These are phyloP conservation scores for Mycena vulgaris DNA, from an alignment of 768 basidiomycete species.

Conservation along the genomic window DNA sequence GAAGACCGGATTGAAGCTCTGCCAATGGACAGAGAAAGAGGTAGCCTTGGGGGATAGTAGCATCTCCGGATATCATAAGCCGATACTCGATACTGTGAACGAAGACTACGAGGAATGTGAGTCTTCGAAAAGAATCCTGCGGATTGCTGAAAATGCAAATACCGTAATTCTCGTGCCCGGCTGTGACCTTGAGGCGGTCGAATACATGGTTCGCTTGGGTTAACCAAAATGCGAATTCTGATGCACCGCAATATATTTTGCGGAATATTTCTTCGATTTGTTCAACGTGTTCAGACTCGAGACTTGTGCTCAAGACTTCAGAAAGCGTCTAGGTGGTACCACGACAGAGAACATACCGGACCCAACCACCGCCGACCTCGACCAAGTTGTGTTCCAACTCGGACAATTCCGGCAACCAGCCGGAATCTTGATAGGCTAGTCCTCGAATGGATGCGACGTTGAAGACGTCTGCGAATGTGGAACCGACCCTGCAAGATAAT, in stretches of 20 bases:
- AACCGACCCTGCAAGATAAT: background rate
- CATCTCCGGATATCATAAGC: background rate
- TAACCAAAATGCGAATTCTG: background rate
- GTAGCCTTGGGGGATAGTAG: background rate
- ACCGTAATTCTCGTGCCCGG: background rate
- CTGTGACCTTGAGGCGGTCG: background rate
- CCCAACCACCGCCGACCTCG: too few relatives aligned
- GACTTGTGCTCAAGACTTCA: background rate
- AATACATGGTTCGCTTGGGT: background rate
- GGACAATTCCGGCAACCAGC: too few relatives aligned
- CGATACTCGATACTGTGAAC: background rate
- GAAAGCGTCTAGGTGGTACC: too few relatives aligned
- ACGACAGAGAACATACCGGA: too few relatives aligned
- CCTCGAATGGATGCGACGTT: too few relatives aligned
- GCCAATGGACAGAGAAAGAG: conserved; percentile 3
- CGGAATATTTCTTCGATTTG: background rate
- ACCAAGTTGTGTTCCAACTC: too few relatives aligned
- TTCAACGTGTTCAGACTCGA: background rate
- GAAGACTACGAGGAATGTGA: too few relatives aligned
- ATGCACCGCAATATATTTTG: background rate
- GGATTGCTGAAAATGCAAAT: background rate
- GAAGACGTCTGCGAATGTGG: background rate
- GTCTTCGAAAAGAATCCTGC: too few relatives aligned
- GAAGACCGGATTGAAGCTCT: too few relatives aligned
- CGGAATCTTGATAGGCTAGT: too few relatives aligned